These are phyloP conservation scores for Bipolaris bicolor DNA, from an alignment of 2,329 filamentous ascomycete genomes.

Conservation along the genomic window DNA sequence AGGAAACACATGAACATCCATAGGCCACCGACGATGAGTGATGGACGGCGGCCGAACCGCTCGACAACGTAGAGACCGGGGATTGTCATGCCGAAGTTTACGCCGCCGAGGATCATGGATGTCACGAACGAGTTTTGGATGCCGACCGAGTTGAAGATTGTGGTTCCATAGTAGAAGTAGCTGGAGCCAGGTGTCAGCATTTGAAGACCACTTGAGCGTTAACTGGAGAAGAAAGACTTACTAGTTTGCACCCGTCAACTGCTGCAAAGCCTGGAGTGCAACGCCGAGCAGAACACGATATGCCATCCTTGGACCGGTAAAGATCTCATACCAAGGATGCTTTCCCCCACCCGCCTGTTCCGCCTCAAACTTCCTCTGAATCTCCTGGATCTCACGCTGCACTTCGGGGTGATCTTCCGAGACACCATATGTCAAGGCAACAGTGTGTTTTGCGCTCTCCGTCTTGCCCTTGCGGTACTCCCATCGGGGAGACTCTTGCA, in stretches of 20 bases:
- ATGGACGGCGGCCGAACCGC: slow-evolving; percentile 53
- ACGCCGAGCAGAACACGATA: slow-evolving; percentile 69
- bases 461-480: slow-evolving; percentile 63
- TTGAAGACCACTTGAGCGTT: background rate
- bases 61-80: slow-evolving; percentile 57
- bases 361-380: slow-evolving; percentile 61
- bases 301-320: slow-evolving; percentile 69
- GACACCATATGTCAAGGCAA: slow-evolving; percentile 63
- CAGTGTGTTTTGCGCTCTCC: slow-evolving; percentile 58
- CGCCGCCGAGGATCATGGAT: slow-evolving; percentile 55
- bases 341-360: slow-evolving; percentile 52
- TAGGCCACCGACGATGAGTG: slow-evolving; percentile 53
- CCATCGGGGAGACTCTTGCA: slow-evolving; percentile 64
- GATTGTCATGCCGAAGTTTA: slow-evolving; percentile 58
- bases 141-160: slow-evolving; percentile 52
- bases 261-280: slow-evolving; percentile 68
- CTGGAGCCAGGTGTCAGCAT: background rate
- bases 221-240: slow-evolving; percentile 52
- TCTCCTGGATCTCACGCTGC: slow-evolving; percentile 60
- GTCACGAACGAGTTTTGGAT: slow-evolving; percentile 55
- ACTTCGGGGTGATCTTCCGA: slow-evolving; percentile 62
- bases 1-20: slow-evolving; percentile 66
- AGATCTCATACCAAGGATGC: slow-evolving; percentile 61
- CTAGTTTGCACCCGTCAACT: slow-evolving; percentile 72
- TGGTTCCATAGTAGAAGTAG: slow-evolving; percentile 64